Evolutionary conservation across 495 filamentous ascomycete species (phyloP), one percentile per base, ranked within the genome.

Genomic region (Hypomontagnella monticulosa): DNA sequence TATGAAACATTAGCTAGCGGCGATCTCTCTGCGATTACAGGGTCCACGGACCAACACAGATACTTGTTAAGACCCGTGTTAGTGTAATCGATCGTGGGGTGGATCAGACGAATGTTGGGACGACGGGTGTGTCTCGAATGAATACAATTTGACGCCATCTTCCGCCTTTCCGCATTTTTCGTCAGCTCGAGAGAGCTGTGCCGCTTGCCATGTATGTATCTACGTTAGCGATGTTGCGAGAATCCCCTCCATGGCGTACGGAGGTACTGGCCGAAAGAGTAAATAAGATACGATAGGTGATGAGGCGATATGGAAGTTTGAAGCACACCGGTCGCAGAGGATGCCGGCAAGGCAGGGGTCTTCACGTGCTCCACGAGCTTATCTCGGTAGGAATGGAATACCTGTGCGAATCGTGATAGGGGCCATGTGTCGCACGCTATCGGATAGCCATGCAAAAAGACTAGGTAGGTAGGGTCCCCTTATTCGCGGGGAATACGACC

Each of bases 301-400:
- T 38, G 36, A 11, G 36, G 9, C 36, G 36, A 14, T 14, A n/a
- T n/a, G n/a, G 36, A 10, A 27, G 12, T 9, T 23, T 37, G 52
- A 33, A 33, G 48, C 61, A 65, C 54, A 65, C 61, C 61, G 54
- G 54, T 65, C 33, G 54, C 47, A 34, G 47, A 37, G 44, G 27
- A 30, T 43, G 42, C 52, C 48, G 62, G 41, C 34, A 20, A 20
- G 40, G 30, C 47, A 58, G 48, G 64, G 33, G 61, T 46, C 11
- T 51, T 51, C 30, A 42, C 52, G 44, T 38, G 52, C 58, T 55
- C 58, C 58, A 68, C 58, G 59, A 63, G 65, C 65, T 68, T 68
- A 68, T 68, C 65, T 68, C 11, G 19, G 65, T 62, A 68, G 65
- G 65, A 68, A 50, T 54, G 16, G 34, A 41, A 63, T 68, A 63